These are phyloP conservation scores for Suillus occidentalis DNA, from an alignment of 768 basidiomycete species.

Conservation along the genomic window DNA sequence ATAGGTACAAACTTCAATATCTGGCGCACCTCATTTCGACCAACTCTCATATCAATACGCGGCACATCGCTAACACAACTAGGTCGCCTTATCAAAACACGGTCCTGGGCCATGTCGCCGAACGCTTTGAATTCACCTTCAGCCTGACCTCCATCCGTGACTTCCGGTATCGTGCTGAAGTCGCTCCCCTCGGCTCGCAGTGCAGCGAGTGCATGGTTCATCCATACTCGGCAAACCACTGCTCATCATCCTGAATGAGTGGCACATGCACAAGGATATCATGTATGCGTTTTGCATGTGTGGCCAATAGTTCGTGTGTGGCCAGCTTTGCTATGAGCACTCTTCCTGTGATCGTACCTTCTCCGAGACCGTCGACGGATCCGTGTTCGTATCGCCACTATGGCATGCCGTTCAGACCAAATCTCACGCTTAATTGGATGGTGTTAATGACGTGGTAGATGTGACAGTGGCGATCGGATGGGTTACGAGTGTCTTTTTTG, in stretches of 20 bases:
- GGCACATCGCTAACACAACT: neutral
- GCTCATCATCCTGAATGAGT: neutral
- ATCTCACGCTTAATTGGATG: neutral
- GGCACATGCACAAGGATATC: neutral
- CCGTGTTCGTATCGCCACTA: neutral
- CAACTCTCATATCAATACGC: neutral
- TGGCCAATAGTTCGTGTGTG: neutral
- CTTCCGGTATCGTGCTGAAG: neutral
- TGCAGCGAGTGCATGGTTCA: neutral
- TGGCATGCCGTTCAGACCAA: neutral
- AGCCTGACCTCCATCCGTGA: neutral
- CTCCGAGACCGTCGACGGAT: neutral
- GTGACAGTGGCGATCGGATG: neutral
- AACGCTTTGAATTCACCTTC: neutral
- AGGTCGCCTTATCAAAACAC: neutral
- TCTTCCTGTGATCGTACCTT: neutral
- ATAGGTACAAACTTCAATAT: neutral
- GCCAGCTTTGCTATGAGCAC: neutral
- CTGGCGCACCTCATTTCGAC: neutral
- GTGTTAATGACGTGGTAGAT: neutral
- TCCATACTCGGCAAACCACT: neutral
- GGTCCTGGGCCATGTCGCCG: neutral
- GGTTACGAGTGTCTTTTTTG: neutral
- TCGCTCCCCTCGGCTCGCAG: neutral
- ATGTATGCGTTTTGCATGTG: neutral